Evolutionary conservation across 768 basidiomycete species (phyloP).

Genomic region (Lactarius deliciosus): DNA sequence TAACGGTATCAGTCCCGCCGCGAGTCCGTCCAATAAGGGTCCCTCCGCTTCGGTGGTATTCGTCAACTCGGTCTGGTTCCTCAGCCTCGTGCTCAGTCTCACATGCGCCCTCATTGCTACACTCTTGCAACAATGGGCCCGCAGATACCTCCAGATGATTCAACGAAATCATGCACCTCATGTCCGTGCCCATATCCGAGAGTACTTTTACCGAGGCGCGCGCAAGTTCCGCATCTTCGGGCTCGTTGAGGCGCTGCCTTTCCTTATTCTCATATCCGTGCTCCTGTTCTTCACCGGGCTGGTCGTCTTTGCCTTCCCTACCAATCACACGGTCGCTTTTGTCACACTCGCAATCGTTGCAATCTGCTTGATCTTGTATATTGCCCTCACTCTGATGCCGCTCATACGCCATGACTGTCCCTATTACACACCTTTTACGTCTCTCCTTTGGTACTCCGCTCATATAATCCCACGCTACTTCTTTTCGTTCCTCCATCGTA

Average conservation of each 20-base stretch:
- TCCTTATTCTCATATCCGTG: neutral
- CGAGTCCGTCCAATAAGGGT: too few species aligned
- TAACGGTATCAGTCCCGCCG: too few species aligned
- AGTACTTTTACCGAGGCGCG: conserved; percentile 40
- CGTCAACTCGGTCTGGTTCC: conserved; percentile 3
- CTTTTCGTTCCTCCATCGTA: neutral
- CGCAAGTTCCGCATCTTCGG: conserved; percentile 41
- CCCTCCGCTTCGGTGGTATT: too few species aligned
- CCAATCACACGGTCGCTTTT: neutral
- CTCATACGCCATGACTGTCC: neutral
- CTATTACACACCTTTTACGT: neutral
- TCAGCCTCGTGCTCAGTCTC: conserved; percentile 4
- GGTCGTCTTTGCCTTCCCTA: conserved; percentile 2
- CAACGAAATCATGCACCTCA: neutral
- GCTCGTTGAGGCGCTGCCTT: conserved; percentile 41
- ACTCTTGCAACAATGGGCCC: conserved; percentile 8
- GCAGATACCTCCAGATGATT: neutral
- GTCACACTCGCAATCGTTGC: neutral
- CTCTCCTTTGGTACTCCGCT: neutral
- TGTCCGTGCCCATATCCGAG: conserved; percentile 1
- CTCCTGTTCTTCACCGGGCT: conserved; percentile 6
- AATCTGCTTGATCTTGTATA: neutral
- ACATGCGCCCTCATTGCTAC: conserved; percentile 1
- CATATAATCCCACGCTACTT: neutral
- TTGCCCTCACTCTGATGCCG: neutral